These are phyloP conservation scores for Rhodotorula sp. DNA, from an alignment of 1,284 basidiomycete species.

Conservation along the genomic window DNA sequence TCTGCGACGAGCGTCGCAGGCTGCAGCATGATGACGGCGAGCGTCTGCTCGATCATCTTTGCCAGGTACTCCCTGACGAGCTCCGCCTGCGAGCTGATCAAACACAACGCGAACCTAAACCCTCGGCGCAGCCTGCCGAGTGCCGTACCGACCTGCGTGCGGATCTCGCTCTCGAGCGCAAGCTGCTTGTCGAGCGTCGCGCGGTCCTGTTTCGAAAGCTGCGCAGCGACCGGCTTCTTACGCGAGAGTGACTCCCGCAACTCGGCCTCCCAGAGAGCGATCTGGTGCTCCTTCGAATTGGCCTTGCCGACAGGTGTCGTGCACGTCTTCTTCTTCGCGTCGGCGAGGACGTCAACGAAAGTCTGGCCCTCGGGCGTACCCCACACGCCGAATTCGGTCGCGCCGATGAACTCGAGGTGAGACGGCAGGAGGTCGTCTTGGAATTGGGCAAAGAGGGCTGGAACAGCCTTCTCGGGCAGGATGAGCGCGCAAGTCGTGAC, in stretches of 20 bases:
- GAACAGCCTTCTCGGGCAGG: slow-evolving; percentile 65
- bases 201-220: slow-evolving; percentile 77
- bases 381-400: slow-evolving; percentile 79
- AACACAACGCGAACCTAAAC: slow-evolving; percentile 63
- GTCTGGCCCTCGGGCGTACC: slow-evolving; percentile 72
- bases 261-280: slow-evolving; percentile 90
- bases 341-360: slow-evolving; percentile 60
- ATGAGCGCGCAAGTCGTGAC: slow-evolving; percentile 76
- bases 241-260: slow-evolving; percentile 76
- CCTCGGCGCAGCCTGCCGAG: slow-evolving; percentile 64
- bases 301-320: slow-evolving; percentile 19
- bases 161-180: slow-evolving; percentile 68
- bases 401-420: slow-evolving; percentile 63
- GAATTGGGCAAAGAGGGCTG: slow-evolving; percentile 67
- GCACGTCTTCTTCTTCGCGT: slow-evolving; percentile 27
- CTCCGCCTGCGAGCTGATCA: slow-evolving; percentile 58
- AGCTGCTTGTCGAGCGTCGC: slow-evolving; percentile 75
- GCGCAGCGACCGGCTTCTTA: slow-evolving; percentile 58
- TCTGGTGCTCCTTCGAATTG: slow-evolving; percentile 73
- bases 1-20: slow-evolving; percentile 64
- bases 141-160: slow-evolving; percentile 60
- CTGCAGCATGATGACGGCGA: slow-evolving; percentile 58
- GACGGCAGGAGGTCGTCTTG: slow-evolving; percentile 62
- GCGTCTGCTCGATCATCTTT: slow-evolving; percentile 60
- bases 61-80: slow-evolving; percentile 62